Evolutionary conservation across 1,139 yeast genomes (phyloP).

Genomic region (Suhomyces bokatorum): DNA sequence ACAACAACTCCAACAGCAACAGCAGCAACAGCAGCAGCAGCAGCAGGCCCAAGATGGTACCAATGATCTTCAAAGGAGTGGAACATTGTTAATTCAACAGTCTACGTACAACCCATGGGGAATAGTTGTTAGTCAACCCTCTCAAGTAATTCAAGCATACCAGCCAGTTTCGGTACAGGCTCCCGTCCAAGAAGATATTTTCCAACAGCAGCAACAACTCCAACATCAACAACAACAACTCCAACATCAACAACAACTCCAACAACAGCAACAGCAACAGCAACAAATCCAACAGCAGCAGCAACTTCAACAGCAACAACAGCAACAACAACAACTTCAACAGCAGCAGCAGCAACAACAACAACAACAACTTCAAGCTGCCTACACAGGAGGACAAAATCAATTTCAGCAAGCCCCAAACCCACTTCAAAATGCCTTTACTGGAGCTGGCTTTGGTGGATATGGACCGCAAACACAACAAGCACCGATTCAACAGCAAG

Average conservation of each 20-base stretch:
- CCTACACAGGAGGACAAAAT: slow-evolving; percentile 4
- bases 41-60: slow-evolving; percentile 1
- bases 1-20: slow-evolving; percentile 15
- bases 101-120: slow-evolving; percentile 51
- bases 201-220: slow-evolving; percentile 9
- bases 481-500: slow-evolving; percentile 15
- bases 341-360: slow-evolving; percentile 11
- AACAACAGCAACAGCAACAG: slow-evolving; percentile 15
- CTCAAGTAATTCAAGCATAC: slow-evolving; percentile 5
- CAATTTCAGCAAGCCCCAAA: slow-evolving; percentile 10
- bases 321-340: slow-evolving; percentile 17
- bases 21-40: slow-evolving; percentile 15
- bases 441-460: slow-evolving; percentile 64
- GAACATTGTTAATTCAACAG: slow-evolving; percentile 42
- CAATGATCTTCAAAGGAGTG: slow-evolving; percentile 23
- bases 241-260: slow-evolving; percentile 19
- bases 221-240: slow-evolving; percentile 10
- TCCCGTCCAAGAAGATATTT: slow-evolving; percentile 10
- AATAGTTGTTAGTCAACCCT: slow-evolving; percentile 14
- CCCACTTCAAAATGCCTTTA: slow-evolving; percentile 33
- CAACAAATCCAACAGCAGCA: slow-evolving; percentile 17
- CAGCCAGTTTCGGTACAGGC: slow-evolving; percentile 10
- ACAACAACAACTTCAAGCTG: slow-evolving; percentile 24
- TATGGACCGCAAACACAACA: slow-evolving; percentile 35
- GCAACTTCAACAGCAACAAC: slow-evolving; percentile 17